phyloP scores from a whole-genome alignment of 495 filamentous ascomycete genomes.

The Tuber microsphaerosporum region DNA sequence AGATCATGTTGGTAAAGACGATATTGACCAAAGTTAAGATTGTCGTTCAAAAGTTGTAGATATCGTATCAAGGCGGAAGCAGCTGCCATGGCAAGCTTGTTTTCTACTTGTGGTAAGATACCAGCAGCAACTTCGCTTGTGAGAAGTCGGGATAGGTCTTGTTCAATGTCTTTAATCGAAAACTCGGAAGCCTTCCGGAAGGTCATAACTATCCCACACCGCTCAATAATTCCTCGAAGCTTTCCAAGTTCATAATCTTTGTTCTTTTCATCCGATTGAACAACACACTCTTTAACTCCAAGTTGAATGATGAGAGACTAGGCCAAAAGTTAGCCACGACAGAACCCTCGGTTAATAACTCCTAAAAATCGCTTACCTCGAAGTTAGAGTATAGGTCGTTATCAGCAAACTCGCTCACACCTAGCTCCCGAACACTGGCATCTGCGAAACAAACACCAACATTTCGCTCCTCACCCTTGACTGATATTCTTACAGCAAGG shows the following conservation, averaged over 20 bases:
- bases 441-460: slow-evolving; percentile 98
- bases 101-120: slow-evolving; percentile 78
- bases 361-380: slow-evolving; percentile 46
- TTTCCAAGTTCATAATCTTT: slow-evolving; percentile 89
- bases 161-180: slow-evolving; percentile 86
- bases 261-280: slow-evolving; percentile 66
- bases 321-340: slow-evolving; percentile 11
- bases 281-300: slow-evolving; percentile 85
- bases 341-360: not conserved
- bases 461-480: slow-evolving; percentile 73
- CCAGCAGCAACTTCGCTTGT: slow-evolving; percentile 73
- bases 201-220: slow-evolving; percentile 79
- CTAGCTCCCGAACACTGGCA: slow-evolving; percentile 89
- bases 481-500: slow-evolving; percentile 82
- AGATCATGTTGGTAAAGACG: slow-evolving; percentile 96
- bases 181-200: slow-evolving; percentile 73
- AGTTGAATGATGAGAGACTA: slow-evolving; percentile 84
- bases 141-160: slow-evolving; percentile 78
- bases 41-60: slow-evolving; percentile 65
- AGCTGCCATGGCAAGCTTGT: slow-evolving; percentile 94
- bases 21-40: slow-evolving; percentile 92
- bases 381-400: slow-evolving; percentile 98
- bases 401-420: slow-evolving; percentile 94
- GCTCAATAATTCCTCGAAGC: slow-evolving; percentile 78
- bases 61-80: slow-evolving; percentile 93